phyloP scores from a whole-genome alignment of 108 stramenopile species.

The Fragilaria crotonensis region DNA sequence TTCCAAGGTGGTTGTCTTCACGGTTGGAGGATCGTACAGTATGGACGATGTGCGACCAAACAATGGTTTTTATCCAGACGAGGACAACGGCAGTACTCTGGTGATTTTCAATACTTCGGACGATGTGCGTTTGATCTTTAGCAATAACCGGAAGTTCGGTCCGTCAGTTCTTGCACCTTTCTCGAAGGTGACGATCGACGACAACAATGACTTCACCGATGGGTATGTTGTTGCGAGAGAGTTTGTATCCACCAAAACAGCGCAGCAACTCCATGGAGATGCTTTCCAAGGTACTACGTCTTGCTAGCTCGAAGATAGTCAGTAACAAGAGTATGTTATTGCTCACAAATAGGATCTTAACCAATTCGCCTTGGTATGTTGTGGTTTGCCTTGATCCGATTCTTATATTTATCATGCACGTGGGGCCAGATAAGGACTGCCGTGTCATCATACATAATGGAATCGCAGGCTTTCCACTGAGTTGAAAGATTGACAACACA shows the following conservation, averaged over 20 bases:
- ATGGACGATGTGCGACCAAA: not conserved
- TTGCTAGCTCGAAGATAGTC: no score
- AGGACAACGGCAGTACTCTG: not conserved
- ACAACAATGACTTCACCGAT: slow-evolving; percentile 8
- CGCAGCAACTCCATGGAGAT: not conserved
- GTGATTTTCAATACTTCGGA: slow-evolving; percentile 11
- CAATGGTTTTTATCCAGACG: not conserved
- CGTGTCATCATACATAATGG: no score
- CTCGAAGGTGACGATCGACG: slow-evolving; percentile 9
- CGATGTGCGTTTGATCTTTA: not conserved
- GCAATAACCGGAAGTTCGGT: slow-evolving; percentile 11
- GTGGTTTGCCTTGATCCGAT: no score
- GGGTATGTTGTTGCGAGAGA: slow-evolving; percentile 8
- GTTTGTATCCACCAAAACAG: not conserved
- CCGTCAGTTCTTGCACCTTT: slow-evolving; percentile 17
- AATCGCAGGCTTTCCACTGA: no score
- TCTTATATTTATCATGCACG: no score
- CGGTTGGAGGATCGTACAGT: not conserved
- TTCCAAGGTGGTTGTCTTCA: not conserved
- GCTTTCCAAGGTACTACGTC: not conserved
- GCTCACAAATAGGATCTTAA: no score
- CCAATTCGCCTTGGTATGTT: no score
- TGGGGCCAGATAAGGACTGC: no score
- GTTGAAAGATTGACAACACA: no score
- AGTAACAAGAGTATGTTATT: no score